A percentile compares a stretch with the other conserved stretches of the same genome.
phyloP scores from a whole-genome alignment of 805 yeast species.

The Kazachstania viticola region DNA sequence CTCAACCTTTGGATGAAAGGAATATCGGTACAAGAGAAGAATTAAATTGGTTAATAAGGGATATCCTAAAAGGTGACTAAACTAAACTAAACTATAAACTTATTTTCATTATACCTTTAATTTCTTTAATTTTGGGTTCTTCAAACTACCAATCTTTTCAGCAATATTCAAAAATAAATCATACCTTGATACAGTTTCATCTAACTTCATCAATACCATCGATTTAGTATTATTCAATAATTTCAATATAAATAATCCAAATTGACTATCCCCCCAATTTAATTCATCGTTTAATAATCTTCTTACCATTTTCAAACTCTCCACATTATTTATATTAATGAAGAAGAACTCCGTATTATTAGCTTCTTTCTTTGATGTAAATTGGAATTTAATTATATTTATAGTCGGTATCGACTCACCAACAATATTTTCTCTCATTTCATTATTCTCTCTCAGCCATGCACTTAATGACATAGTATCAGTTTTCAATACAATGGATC shows the following conservation, averaged over 20 bases:
- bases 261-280: constrained; percentile 10
- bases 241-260: constrained; percentile 18
- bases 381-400: constrained; percentile 15
- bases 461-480: background rate
- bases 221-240: constrained; percentile 28
- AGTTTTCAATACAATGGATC: background rate
- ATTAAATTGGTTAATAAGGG: constrained; percentile 59
- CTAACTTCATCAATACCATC: constrained; percentile 25
- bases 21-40: constrained; percentile 56
- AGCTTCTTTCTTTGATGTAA: constrained; percentile 2
- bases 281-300: constrained; percentile 4
- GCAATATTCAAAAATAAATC: constrained; percentile 11
- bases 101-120: too few species aligned
- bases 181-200: constrained; percentile 2
- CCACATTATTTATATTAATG: constrained; percentile 15
- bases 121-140: constrained; percentile 1
- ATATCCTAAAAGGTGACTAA: constrained; percentile 36
- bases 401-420: too few species aligned
- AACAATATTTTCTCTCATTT: background rate
- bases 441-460: too few species aligned
- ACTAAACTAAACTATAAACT: too few species aligned
- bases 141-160: constrained; percentile 4
- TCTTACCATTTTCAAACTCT: constrained; percentile 8
- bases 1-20: constrained; percentile 24
- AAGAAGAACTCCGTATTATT: constrained; percentile 12